Percentiles rank a stretch among this genome's conserved stretches.
Evolutionary conservation across 352 stramenopile genomes (phyloP).

Genomic region (Blastocystis sp.): DNA sequence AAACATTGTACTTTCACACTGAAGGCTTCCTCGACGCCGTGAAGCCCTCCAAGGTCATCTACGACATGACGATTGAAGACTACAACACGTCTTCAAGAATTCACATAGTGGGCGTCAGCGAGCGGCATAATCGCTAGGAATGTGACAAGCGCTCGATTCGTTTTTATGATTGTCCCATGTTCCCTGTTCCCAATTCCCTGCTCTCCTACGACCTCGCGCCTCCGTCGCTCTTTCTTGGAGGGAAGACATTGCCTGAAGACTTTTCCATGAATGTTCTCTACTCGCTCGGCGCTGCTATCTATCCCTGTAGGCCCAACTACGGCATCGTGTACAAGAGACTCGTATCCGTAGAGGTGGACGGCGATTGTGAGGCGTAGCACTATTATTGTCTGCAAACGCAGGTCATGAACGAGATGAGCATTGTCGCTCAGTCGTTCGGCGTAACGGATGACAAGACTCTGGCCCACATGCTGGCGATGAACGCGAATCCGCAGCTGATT

Average conservation of each 20-base stretch:
- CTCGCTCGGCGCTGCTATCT: constrained; percentile 24
- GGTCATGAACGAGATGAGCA: constrained; percentile 61
- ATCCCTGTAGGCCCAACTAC: constrained; percentile 5
- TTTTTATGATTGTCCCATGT: constrained; percentile 23
- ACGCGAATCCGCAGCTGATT: background rate
- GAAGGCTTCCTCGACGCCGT: background rate
- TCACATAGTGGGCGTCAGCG: background rate
- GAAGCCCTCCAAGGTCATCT: background rate
- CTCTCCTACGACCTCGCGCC: constrained; percentile 16
- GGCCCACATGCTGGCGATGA: background rate
- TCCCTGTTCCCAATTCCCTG: background rate
- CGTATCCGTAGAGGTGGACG: background rate
- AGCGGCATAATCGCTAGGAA: background rate
- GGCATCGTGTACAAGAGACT: constrained; percentile 27
- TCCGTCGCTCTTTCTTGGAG: constrained; percentile 26
- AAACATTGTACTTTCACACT: constrained; percentile 15
- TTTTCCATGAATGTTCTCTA: constrained; percentile 24
- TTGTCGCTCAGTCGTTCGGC: constrained; percentile 28
- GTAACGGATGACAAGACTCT: constrained; percentile 29
- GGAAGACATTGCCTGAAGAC: background rate
- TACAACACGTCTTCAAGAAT: constrained; percentile 7
- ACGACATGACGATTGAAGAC: constrained; percentile 43
- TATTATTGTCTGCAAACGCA: constrained; percentile 43
- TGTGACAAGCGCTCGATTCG: constrained; percentile 1
- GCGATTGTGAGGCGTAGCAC: constrained; percentile 1